A percentile compares a stretch with the other conserved stretches of the same genome.
Conservation (phyloP, 2,329 filamentous ascomycete genomes). For the Fusarium concolor region DNA sequence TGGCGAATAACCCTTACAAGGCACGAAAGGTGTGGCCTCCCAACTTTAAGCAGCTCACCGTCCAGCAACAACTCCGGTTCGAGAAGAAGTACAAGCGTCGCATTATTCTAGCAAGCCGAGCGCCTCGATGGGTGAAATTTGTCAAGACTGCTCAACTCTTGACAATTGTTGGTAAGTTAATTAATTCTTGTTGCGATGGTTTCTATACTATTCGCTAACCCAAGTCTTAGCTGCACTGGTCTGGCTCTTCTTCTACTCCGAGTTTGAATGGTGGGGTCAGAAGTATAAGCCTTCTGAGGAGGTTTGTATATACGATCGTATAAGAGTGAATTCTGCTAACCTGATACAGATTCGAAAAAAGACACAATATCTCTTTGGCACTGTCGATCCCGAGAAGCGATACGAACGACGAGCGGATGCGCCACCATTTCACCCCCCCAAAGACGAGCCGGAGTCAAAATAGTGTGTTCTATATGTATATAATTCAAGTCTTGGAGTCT, state of each 20-base stretch:
- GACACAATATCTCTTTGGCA: slow-evolving; percentile 55
- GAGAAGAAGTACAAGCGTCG: slow-evolving; percentile 83
- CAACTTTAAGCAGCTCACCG: slow-evolving; percentile 75
- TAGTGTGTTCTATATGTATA: slow-evolving; percentile 44
- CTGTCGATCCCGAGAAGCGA: slow-evolving; percentile 56
- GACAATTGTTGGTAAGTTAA: slow-evolving; percentile 63
- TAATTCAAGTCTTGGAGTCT: slow-evolving; percentile 45
- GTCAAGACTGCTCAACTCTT: slow-evolving; percentile 73
- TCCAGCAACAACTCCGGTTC: slow-evolving; percentile 80
- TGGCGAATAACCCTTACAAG: slow-evolving; percentile 68
- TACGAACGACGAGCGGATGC: slow-evolving; percentile 56
- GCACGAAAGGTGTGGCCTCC: slow-evolving; percentile 83
- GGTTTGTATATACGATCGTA: slow-evolving; percentile 42
- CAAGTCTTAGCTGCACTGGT: slow-evolving; percentile 50
- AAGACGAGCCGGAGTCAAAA: slow-evolving; percentile 45
- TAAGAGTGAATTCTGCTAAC: slow-evolving; percentile 16
- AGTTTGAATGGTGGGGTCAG: slow-evolving; percentile 59
- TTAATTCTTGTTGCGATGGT: not conserved
- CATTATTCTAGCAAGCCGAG: slow-evolving; percentile 68
- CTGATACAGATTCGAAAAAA: slow-evolving; percentile 51
- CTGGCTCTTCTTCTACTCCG: slow-evolving; percentile 56
- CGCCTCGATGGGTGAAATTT: slow-evolving; percentile 73
- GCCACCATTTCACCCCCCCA: slow-evolving; percentile 47
- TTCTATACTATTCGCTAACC: slow-evolving; percentile 20
- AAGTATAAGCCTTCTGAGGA: slow-evolving; percentile 58